Evolutionary conservation across 768 basidiomycete genomes (phyloP), one percentile per base, ranked within the genome.

Genomic region (Stropharia rugosoannulata): DNA sequence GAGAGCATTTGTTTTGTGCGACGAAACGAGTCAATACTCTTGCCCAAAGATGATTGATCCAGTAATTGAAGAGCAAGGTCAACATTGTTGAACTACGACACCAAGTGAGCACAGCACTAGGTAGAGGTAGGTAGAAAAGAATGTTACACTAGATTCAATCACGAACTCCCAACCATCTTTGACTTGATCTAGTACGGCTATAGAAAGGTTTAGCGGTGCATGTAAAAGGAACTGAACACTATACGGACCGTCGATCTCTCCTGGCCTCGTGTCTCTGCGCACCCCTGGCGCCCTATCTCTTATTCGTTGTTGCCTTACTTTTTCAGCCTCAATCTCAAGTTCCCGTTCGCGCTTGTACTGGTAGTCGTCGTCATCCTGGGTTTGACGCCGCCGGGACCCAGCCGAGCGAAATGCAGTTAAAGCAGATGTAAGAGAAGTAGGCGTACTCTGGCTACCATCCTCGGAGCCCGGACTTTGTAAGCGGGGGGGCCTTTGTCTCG

Each of bases 151-250:
- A 37, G 88, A 81, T 58, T 92, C 83, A 52, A 87, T 84, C 32
- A 94, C 86, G 64, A 93, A 88, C 63, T 91, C 90, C 94, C 94
- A 97, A 53, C 89, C 93, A 61, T 90, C 87, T 66, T 82, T 86
- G 60, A 97, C 90, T 69, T 92, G 85, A 60, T 92, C 86, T 58
- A 97, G 72, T 12, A 96, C 81, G 59, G 90, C 93, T 95, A 60
- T 44, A 52, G 47, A 25, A 53, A 50, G 51, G 48, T 22, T 27
- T 18, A 44, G 39, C 45, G 22, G 32, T 39, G 41, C 35, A 59
- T 41, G 27, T 44, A 44, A 19, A 54, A 37, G 36, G 39, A 55
- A 10, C 13, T 27, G 56, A 19, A 18, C 13, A 41, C 22, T 3
- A 52, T 5, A 73, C 85, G 62, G 69, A 87, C 90, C 90, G 68